Conservation (phyloP, 768 basidiomycete species). For the Kwoniella shandongensis region DNA sequence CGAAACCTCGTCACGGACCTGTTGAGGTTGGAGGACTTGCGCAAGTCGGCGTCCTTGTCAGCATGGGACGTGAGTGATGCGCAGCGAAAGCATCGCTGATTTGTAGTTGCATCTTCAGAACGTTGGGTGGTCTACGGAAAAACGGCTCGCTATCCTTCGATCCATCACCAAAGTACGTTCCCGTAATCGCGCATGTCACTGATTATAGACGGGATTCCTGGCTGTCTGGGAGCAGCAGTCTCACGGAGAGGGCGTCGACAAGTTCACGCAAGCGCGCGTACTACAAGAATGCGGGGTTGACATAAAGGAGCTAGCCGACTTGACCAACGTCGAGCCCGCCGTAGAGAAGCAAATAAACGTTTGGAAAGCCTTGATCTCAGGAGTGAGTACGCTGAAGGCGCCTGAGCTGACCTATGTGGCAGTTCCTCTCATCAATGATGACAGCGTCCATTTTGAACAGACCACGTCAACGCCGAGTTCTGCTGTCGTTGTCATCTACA, state of each 20-base stretch:
- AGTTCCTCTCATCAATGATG: slow-evolving; percentile 12
- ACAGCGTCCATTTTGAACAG: slow-evolving; percentile 23
- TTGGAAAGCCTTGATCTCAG: slow-evolving; percentile 26
- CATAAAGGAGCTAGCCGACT: no score
- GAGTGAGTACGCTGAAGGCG: not conserved
- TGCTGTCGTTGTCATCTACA: slow-evolving; percentile 19
- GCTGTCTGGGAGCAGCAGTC: not conserved
- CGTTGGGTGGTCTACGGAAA: not conserved
- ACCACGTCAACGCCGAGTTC: slow-evolving; percentile 29
- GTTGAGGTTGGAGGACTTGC: slow-evolving; percentile 5
- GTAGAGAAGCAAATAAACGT: slow-evolving; percentile 6
- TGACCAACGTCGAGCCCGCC: not conserved
- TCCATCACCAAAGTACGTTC: slow-evolving; percentile 14
- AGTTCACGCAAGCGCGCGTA: no score
- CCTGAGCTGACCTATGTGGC: slow-evolving; percentile 1
- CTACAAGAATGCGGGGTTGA: no score
- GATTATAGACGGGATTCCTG: slow-evolving; percentile 8
- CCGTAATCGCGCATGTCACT: not conserved
- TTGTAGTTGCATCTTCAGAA: not conserved
- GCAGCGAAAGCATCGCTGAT: not conserved
- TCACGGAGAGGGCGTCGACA: not conserved
- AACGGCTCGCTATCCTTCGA: not conserved
- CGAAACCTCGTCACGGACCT: slow-evolving; percentile 28
- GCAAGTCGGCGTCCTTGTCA: not conserved
- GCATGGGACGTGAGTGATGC: slow-evolving; percentile 27